A percentile compares a stretch with the other conserved stretches of the same genome.
Conservation (phyloP, 2,329 filamentous ascomycete species). For the Pseudomassariella vexata region DNA sequence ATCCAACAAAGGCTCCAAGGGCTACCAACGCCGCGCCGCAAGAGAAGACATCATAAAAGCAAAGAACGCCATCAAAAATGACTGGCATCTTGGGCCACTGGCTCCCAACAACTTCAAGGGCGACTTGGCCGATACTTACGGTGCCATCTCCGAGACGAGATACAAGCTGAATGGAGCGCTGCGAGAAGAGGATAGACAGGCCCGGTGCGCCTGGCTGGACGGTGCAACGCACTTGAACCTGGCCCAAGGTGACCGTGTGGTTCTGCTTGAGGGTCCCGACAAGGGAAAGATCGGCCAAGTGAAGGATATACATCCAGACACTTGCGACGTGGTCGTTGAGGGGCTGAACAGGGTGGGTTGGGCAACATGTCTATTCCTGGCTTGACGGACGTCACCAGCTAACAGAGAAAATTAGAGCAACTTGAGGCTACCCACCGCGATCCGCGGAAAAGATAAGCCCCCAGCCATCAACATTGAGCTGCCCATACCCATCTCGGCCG, state of each 20-base stretch:
- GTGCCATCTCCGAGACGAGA: slow-evolving; percentile 40
- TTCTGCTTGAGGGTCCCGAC: slow-evolving; percentile 70
- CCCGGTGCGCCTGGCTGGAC: slow-evolving; percentile 50
- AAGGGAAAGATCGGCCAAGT: slow-evolving; percentile 82
- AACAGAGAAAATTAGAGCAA: slow-evolving; percentile 26
- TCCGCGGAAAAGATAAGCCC: slow-evolving; percentile 24
- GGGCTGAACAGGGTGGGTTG: slow-evolving; percentile 57
- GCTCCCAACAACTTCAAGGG: slow-evolving; percentile 72
- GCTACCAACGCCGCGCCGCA: slow-evolving; percentile 23
- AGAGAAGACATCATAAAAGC: slow-evolving; percentile 35
- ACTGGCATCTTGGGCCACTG: slow-evolving; percentile 73
- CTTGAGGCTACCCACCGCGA: slow-evolving; percentile 33
- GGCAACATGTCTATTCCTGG: not conserved
- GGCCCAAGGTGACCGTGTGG: slow-evolving; percentile 69
- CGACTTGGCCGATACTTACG: slow-evolving; percentile 50
- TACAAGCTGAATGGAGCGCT: slow-evolving; percentile 18
- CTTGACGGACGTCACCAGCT: no score
- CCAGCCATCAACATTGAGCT: slow-evolving; percentile 42
- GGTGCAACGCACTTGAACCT: slow-evolving; percentile 54
- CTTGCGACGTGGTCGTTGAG: slow-evolving; percentile 55
- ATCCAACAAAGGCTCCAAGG: slow-evolving; percentile 9
- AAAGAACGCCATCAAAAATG: slow-evolving; percentile 58
- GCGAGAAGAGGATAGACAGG: slow-evolving; percentile 31
- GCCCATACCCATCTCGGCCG: slow-evolving; percentile 60
- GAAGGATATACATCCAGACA: slow-evolving; percentile 43